Percentiles rank a stretch among this genome's conserved stretches.
Conservation (phyloP, 2,329 filamentous ascomycete genomes). For the Aureobasidium sp. region DNA sequence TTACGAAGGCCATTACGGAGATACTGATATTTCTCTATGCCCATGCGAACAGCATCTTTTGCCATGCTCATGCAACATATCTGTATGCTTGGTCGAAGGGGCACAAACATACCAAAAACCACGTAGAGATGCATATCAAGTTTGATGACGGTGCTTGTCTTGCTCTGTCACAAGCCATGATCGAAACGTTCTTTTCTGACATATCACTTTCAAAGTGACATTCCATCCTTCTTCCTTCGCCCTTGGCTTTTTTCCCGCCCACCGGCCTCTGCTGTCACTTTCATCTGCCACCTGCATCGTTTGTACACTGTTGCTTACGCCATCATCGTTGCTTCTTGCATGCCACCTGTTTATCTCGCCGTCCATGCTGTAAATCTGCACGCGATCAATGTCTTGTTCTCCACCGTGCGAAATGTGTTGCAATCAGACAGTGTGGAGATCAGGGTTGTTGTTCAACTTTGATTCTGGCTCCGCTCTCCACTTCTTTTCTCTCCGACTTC, state of each 20-base stretch:
- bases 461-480: slow-evolving; percentile 5
- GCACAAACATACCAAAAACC: not conserved
- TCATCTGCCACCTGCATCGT: not conserved
- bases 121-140: not conserved
- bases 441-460: not conserved
- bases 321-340: not conserved
- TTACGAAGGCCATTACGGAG: not conserved
- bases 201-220: not conserved
- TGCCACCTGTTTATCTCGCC: not conserved
- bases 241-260: not conserved
- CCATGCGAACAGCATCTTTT: not conserved
- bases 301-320: too few relatives aligned
- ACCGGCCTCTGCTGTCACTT: not conserved
- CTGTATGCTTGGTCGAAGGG: not conserved
- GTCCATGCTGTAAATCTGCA: not conserved
- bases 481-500: not conserved
- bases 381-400: not conserved
- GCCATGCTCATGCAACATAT: not conserved
- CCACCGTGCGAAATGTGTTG: not conserved
- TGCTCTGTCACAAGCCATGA: not conserved
- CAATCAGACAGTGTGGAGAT: not conserved
- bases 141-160: not conserved
- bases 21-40: not conserved
- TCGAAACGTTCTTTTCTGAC: not conserved
- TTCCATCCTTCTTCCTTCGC: not conserved